A percentile compares a stretch with the other conserved stretches of the same genome.
Conservation (phyloP, 768 basidiomycete genomes). For the Tephrocybe rancida region DNA sequence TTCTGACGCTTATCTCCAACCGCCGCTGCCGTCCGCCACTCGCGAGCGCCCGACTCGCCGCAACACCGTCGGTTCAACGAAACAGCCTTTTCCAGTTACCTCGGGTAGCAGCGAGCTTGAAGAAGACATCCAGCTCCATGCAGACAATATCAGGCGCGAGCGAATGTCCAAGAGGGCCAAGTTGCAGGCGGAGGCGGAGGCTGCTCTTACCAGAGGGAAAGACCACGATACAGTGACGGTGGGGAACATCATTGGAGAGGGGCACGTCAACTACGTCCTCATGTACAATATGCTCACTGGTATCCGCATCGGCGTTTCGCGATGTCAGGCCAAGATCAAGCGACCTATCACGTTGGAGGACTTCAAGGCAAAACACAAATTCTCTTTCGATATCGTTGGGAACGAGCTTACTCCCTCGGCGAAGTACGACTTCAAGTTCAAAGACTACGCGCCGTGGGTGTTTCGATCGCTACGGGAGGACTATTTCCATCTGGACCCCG, state of each 20-base stretch:
- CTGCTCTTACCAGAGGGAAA: conserved; percentile 44
- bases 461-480: conserved; percentile 96
- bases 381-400: conserved; percentile 95
- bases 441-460: conserved; percentile 98
- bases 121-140: conserved; percentile 85
- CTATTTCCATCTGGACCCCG: conserved; percentile 93
- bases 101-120: conserved; percentile 59
- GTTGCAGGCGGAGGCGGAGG: conserved; percentile 60
- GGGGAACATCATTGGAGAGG: conserved; percentile 97
- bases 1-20: conserved; percentile 54
- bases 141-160: conserved; percentile 84
- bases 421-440: conserved; percentile 99
- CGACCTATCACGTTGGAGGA: conserved; percentile 84
- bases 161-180: conserved; percentile 72
- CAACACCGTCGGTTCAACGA: conserved; percentile 69
- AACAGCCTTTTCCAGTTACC: conserved; percentile 27
- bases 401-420: conserved; percentile 98
- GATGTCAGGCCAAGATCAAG: conserved; percentile 95
- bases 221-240: conserved; percentile 65
- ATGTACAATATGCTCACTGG: conserved; percentile 99
- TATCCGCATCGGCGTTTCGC: conserved; percentile 93
- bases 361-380: conserved; percentile 89
- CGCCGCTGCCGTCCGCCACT: conserved; percentile 36
- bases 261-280: conserved; percentile 96
- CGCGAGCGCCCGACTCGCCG: conserved; percentile 55